phyloP scores from a whole-genome alignment of 352 stramenopile species.

The Thalassiosira livingstoniorum region DNA sequence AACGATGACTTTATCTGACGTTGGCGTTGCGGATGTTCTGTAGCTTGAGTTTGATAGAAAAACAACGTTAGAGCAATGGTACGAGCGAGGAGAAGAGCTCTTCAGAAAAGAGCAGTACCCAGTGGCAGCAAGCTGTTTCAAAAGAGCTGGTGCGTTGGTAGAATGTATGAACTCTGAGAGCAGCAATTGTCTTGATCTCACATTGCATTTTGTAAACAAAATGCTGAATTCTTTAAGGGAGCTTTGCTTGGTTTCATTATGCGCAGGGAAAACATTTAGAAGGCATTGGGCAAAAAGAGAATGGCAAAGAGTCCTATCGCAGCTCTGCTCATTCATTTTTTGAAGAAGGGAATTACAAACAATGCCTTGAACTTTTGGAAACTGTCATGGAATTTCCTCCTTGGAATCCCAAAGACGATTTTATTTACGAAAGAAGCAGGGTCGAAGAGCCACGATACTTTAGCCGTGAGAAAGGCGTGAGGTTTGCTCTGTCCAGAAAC shows the following conservation, averaged over 20 bases:
- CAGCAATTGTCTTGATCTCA: no score
- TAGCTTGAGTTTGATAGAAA: conserved; percentile 52
- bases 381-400: conserved; percentile 32
- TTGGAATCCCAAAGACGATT: conserved; percentile 47
- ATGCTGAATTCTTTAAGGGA: no score
- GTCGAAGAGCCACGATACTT: conserved; percentile 26
- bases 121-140: conserved; percentile 57
- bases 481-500: conserved; percentile 39
- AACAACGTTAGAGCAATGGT: conserved; percentile 50
- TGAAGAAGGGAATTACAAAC: conserved; percentile 37
- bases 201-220: no score
- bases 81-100: conserved; percentile 36
- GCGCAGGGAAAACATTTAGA: conserved; percentile 31
- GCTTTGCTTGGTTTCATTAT: conserved; percentile 27
- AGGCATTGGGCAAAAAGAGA: not conserved
- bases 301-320: conserved; percentile 37
- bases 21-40: no score
- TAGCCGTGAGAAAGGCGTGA: conserved; percentile 17
- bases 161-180: no score
- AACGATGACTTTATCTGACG: no score
- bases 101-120: conserved; percentile 54
- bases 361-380: conserved; percentile 29
- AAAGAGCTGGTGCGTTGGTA: conserved; percentile 40
- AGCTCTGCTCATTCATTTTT: conserved; percentile 39
- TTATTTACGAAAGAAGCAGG: conserved; percentile 48